Conservation (phyloP, 441 rosid species). For the Biscutella laevigata region DNA sequence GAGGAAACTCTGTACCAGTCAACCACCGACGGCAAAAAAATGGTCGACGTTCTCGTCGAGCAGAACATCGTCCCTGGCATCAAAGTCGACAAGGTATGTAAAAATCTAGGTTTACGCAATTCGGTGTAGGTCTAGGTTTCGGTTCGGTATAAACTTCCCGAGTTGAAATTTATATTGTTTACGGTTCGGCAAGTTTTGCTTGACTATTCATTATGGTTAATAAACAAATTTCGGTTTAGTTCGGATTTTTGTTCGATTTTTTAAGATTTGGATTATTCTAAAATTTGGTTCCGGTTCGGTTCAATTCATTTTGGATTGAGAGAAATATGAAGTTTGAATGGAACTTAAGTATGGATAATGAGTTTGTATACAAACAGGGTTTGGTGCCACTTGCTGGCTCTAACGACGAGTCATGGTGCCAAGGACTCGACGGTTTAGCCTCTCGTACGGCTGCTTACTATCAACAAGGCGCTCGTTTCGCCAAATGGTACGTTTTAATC, state of each 20-base stretch:
- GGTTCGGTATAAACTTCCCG: neutral
- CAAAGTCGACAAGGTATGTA: conserved; percentile 78
- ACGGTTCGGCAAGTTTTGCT: neutral
- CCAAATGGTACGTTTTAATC: conserved; percentile 57
- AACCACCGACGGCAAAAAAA: conserved; percentile 67
- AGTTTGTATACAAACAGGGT: conserved; percentile 39
- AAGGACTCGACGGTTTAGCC: conserved; percentile 88
- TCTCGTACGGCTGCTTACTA: conserved; percentile 91
- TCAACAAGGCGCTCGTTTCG: conserved; percentile 93
- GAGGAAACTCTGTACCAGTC: conserved; percentile 94
- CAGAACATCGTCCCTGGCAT: conserved; percentile 87
- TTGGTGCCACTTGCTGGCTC: conserved; percentile 82
- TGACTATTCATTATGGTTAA: neutral
- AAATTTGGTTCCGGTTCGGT: neutral
- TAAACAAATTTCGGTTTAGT: neutral
- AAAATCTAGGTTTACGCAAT: neutral
- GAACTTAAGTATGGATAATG: too few species aligned
- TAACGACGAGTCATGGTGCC: conserved; percentile 91
- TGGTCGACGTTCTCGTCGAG: conserved; percentile 74
- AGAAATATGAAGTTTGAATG: neutral
- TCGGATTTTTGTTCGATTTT: neutral
- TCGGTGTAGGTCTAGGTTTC: conserved; percentile 3
- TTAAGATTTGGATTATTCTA: too few species aligned
- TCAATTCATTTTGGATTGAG: too few species aligned
- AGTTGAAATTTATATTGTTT: neutral